Base-by-base conservation (phyloP, 2,329 filamentous ascomycete genomes). In the Verticillium albo-atrum region DNA sequence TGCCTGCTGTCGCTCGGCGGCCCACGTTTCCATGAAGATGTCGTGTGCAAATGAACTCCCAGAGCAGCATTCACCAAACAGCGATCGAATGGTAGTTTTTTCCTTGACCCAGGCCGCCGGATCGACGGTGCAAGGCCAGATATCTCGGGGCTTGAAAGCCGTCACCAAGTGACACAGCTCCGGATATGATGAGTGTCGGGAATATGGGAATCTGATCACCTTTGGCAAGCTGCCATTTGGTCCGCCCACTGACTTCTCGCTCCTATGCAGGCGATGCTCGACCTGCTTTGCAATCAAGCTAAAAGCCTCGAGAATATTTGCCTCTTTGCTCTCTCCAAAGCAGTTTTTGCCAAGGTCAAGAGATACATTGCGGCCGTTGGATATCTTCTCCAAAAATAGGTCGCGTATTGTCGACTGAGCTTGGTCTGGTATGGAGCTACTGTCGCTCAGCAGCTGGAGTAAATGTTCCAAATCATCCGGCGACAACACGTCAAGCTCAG, bases 111-210 rank as follows among this genome's bases (percentile, higher is more conserved):
- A 97, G 1, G 75, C 75, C 0, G 72, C 67, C 17, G 81, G 73
- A 61, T 91, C 82, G 2, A 89, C 85, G 0, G 92, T 96, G 68
- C 92, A 97, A 0, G 93, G 92, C 77, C 89, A 90, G 2, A 97
- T 78, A 66, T 97, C 92, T 53, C 76, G 84, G 0, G 92, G 92
- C 28, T 77, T 82, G 66, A 97, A 90, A 0, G 80, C 78, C 3
- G 78, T 70, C 1, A 97, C 79, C 1, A 97, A 75, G 57, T 86
- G 75, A 63, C 91, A 89, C 3, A 96, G 81, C 70, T 97, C 94
- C 0, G 79, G 77, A 61, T 95, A 94, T 0, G 91, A 96, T 0
- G 94, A 96, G 72, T 98, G 94, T 1, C 94, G 84, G 0, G 94
- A 94, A 68, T 93, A 97, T 0, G 93, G 91, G 65, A 97, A 97